Percentiles rank a stretch among this genome's conserved stretches.
Conservation (phyloP, 257 asterid genomes). For the Eucommia ulmoides region DNA sequence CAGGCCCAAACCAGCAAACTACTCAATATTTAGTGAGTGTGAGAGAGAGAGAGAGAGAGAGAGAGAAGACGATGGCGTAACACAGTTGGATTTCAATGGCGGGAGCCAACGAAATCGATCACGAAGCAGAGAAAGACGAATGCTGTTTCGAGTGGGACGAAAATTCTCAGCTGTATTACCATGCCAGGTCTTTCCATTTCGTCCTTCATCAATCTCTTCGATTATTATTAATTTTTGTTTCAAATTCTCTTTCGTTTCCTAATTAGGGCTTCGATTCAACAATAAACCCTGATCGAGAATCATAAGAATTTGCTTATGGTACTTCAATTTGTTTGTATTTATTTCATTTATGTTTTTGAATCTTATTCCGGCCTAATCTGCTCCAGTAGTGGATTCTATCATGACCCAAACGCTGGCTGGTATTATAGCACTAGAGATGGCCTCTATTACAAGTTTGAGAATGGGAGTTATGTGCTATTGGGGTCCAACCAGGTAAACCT, state of each 20-base stretch:
- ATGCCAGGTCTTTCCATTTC: slow-evolving; percentile 47
- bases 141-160: slow-evolving; percentile 75
- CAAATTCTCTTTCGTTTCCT: background rate
- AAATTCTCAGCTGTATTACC: slow-evolving; percentile 71
- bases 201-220: background rate
- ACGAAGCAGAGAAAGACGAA: slow-evolving; percentile 15
- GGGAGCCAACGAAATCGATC: slow-evolving; percentile 21
- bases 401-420: slow-evolving; percentile 80
- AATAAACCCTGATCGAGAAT: background rate
- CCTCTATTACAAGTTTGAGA: slow-evolving; percentile 72
- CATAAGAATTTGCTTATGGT: too few relatives aligned
- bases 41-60: too few relatives aligned
- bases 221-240: background rate
- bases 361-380: slow-evolving; percentile 5
- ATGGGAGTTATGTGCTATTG: slow-evolving; percentile 70
- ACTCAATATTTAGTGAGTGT: too few relatives aligned
- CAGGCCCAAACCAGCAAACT: too few relatives aligned
- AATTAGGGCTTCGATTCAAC: slow-evolving; percentile 5
- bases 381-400: slow-evolving; percentile 88
- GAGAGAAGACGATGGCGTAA: too few relatives aligned
- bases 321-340: too few relatives aligned
- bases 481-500: slow-evolving; percentile 34
- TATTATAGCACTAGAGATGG: slow-evolving; percentile 79
- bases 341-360: too few relatives aligned
- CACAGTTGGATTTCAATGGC: too few relatives aligned